phyloP scores from a whole-genome alignment of 2,329 filamentous ascomycete species.

The Penicillium olsonii region DNA sequence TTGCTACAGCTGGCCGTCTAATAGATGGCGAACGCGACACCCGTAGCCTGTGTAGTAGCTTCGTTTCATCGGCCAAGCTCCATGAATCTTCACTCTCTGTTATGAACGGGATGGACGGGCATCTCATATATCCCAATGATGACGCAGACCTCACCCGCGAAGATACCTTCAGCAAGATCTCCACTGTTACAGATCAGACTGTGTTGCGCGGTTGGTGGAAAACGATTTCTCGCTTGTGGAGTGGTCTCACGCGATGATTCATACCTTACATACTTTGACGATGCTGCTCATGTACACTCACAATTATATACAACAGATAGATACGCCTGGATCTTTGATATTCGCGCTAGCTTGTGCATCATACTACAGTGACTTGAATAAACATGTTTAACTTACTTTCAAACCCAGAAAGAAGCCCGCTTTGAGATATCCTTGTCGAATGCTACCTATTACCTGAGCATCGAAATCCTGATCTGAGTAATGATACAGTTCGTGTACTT shows the following conservation, averaged over 20 bases:
- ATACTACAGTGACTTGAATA: no score
- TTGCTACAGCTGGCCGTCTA: conserved; percentile 57
- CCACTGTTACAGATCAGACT: conserved; percentile 12
- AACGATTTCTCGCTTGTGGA: conserved; percentile 21
- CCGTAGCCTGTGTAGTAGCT: conserved; percentile 21
- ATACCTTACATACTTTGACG: background rate
- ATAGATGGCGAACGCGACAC: conserved; percentile 30
- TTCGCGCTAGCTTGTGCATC: no score
- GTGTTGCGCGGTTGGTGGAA: conserved; percentile 23
- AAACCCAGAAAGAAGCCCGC: no score
- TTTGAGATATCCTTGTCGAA: no score
- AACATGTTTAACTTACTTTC: no score
- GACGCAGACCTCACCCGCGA: conserved; percentile 14
- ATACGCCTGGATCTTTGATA: background rate
- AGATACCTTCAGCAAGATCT: conserved; percentile 21
- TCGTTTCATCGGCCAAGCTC: conserved; percentile 16
- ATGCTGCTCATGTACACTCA: conserved; percentile 8
- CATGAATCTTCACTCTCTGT: conserved; percentile 30
- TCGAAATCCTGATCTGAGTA: no score
- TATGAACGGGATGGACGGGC: conserved; percentile 44
- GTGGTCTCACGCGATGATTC: conserved; percentile 20
- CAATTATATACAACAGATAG: background rate
- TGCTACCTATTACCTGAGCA: no score
- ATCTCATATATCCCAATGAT: conserved; percentile 24
- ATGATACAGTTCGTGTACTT: no score